Percentiles rank a stretch among this genome's conserved stretches.
phyloP scores from a whole-genome alignment of 495 filamentous ascomycete genomes.

The Cladorrhinum samala region DNA sequence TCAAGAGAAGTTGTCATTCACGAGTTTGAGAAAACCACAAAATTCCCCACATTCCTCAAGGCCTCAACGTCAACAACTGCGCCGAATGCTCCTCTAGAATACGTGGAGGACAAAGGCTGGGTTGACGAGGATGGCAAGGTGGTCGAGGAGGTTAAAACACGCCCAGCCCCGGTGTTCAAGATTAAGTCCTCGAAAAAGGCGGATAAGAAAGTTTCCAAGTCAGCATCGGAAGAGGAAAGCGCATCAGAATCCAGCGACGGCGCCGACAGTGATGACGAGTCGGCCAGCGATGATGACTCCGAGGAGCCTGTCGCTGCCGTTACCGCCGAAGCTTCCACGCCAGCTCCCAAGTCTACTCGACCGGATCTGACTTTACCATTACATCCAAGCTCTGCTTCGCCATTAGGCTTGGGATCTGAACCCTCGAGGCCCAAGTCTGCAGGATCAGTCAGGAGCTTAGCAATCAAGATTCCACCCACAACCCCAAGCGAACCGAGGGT shows the following conservation, averaged over 20 bases:
- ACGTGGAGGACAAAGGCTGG: slow-evolving; percentile 81
- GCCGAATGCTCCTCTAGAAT: slow-evolving; percentile 40
- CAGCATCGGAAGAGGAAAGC: neutral
- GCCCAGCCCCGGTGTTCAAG: slow-evolving; percentile 2
- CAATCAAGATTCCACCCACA: slow-evolving; percentile 45
- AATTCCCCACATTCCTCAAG: slow-evolving; percentile 73
- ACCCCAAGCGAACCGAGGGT: slow-evolving; percentile 46
- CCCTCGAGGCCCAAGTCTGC: slow-evolving; percentile 36
- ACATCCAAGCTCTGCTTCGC: slow-evolving; percentile 3
- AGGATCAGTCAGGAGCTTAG: slow-evolving; percentile 37
- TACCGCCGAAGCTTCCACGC: slow-evolving; percentile 16
- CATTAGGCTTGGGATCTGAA: slow-evolving; percentile 15
- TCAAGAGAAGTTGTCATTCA: slow-evolving; percentile 58
- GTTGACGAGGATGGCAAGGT: slow-evolving; percentile 71
- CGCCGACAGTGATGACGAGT: slow-evolving; percentile 5
- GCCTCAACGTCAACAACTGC: slow-evolving; percentile 28
- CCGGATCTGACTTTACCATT: neutral
- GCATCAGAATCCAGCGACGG: neutral
- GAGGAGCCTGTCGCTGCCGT: slow-evolving; percentile 26
- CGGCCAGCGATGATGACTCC: slow-evolving; percentile 14
- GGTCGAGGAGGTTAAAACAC: slow-evolving; percentile 50
- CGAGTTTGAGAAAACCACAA: slow-evolving; percentile 73
- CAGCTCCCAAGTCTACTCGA: neutral
- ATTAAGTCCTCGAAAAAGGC: slow-evolving; percentile 6
- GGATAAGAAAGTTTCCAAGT: neutral